Conservation (phyloP, 805 yeast genomes). For the Schizosaccharomyces octosporus region DNA sequence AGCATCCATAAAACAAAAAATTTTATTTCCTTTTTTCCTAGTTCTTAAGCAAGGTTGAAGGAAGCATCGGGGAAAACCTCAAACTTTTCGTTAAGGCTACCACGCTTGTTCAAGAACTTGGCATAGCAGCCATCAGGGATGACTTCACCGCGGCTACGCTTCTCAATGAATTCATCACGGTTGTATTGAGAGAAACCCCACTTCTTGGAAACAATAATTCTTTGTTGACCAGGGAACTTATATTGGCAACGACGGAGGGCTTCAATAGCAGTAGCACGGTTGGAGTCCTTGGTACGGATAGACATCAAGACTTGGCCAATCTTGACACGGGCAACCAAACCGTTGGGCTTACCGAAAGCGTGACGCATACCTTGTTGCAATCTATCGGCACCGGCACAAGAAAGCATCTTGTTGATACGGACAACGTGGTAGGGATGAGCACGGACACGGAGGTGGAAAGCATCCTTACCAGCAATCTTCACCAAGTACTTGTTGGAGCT, state of each 20-base stretch:
- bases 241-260: slow-evolving; percentile 99
- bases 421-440: slow-evolving; percentile 99
- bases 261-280: slow-evolving; percentile 93
- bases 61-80: slow-evolving; percentile 8
- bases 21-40: not conserved
- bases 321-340: slow-evolving; percentile 96
- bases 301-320: slow-evolving; percentile 97
- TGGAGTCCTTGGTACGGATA: slow-evolving; percentile 91
- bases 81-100: slow-evolving; percentile 49
- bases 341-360: slow-evolving; percentile 99
- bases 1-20: no score
- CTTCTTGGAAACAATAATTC: slow-evolving; percentile 95
- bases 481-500: slow-evolving; percentile 99
- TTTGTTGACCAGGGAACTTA: slow-evolving; percentile 99
- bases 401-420: slow-evolving; percentile 99
- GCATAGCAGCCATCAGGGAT: slow-evolving; percentile 99
- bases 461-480: slow-evolving; percentile 91
- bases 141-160: slow-evolving; percentile 93
- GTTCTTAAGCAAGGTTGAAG: not conserved
- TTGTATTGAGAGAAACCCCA: slow-evolving; percentile 99
- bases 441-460: slow-evolving; percentile 99
- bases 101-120: slow-evolving; percentile 92
- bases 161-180: slow-evolving; percentile 88
- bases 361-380: slow-evolving; percentile 99
- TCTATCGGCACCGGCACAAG: slow-evolving; percentile 99